Evolutionary conservation across 2,329 filamentous ascomycete genomes (phyloP), one percentile per base, ranked within the genome.

Genomic region (Xylaria sp.): DNA sequence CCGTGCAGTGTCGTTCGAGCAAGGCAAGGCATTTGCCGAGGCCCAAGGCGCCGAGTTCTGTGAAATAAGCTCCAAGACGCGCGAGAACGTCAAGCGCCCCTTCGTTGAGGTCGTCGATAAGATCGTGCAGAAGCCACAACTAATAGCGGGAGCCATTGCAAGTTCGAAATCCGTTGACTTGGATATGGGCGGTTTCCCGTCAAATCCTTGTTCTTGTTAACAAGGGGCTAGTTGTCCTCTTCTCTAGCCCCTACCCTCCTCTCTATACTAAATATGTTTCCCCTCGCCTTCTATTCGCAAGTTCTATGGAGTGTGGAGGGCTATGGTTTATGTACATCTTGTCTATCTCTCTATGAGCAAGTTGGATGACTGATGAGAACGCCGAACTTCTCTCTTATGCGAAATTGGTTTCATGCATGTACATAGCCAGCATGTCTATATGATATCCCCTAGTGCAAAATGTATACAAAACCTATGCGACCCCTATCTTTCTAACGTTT

Each of bases 1-100:
- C 61, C 79, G 85, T 45, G 81, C 79, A 17, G 84, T 86, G 15
- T 80, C 79, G 29, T 66, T 71, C 20, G 83, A 83, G 44, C 84
- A 87, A 70, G 85, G 84, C 31, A 76, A 76, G 58, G 79, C 78
- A 15, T 78, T 86, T 53, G 85, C 85, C 1, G 77, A 79, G 54
- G 78, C 79, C 13, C 80, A 84, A 61, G 81, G 80, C 13, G 81
- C 80, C 2, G 76, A 77, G 6, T 87, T 86, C 75, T 85, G 84
- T 69, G 85, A 87, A 76, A 83, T 82, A 49, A 87, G 85, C 73
- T 80, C 83, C 50, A 85, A 85, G 78, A 85, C 84, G 27, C 78
- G 83, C 55, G 82, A 86, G 73, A 83, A 85, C 72, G 81, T 86
- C 25, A 77, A 81, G 66, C 78, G 77, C 72, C 82, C 84, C 20